Conservation (phyloP, 2,329 filamentous ascomycete genomes). For the Lachnellula suecica region DNA sequence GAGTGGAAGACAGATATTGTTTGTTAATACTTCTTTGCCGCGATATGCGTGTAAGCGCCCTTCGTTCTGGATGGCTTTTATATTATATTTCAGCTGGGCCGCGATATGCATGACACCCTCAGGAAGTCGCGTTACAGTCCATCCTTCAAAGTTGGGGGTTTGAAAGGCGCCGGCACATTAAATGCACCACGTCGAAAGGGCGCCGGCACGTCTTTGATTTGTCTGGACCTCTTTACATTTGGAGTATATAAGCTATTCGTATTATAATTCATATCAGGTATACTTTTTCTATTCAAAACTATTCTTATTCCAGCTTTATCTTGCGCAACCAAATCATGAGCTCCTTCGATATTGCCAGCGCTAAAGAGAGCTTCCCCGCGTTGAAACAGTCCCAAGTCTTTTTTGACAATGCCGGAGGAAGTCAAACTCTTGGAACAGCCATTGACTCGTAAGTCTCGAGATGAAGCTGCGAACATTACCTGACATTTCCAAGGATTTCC, state of each 20-base stretch:
- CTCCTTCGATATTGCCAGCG: constrained; percentile 52
- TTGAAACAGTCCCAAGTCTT: constrained; percentile 66
- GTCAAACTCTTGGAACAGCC: constrained; percentile 66
- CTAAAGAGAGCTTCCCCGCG: constrained; percentile 66
- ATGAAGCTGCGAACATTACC: too few species aligned
- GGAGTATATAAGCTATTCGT: not conserved
- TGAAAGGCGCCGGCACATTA: not conserved
- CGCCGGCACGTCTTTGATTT: not conserved
- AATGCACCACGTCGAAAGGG: too few species aligned
- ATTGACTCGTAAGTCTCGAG: constrained; percentile 56
- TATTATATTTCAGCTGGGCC: constrained; percentile 3
- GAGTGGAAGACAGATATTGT: constrained; percentile 9
- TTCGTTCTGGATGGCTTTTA: constrained; percentile 1
- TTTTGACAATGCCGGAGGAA: constrained; percentile 78
- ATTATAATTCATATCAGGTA: not conserved
- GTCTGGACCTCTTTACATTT: constrained; percentile 4
- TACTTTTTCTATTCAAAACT: not conserved
- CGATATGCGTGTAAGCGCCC: constrained; percentile 27
- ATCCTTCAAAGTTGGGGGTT: not conserved
- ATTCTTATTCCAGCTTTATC: not conserved
- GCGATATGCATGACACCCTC: constrained; percentile 7
- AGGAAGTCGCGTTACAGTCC: not conserved
- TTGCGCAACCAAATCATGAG: constrained; percentile 20
- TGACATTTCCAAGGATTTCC: constrained; percentile 48
- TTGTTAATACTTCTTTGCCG: constrained; percentile 16